Evolutionary conservation across 2,329 filamentous ascomycete genomes (phyloP).

Genomic region (Calonectria pauciramosa): DNA sequence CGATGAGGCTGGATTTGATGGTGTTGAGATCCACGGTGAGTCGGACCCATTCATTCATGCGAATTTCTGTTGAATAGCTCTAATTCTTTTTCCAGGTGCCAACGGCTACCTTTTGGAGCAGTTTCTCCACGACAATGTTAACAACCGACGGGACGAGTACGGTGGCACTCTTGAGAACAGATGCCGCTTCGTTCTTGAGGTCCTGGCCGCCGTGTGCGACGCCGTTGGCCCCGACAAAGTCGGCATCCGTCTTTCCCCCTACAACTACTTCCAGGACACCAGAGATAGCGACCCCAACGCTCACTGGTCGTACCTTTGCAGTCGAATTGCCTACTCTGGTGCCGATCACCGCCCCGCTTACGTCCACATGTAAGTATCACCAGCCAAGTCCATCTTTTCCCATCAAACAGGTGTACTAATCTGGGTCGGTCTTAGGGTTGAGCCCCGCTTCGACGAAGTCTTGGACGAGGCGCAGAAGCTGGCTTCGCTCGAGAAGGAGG

Average conservation of each 20-base stretch:
- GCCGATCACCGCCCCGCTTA: slow-evolving; percentile 53
- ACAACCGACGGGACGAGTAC: slow-evolving; percentile 36
- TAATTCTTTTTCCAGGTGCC: slow-evolving; percentile 23
- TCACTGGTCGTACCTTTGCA: slow-evolving; percentile 54
- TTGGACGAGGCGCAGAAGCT: slow-evolving; percentile 60
- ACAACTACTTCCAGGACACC: slow-evolving; percentile 51
- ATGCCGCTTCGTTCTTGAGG: slow-evolving; percentile 38
- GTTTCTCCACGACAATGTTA: slow-evolving; percentile 38
- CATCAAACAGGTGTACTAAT: not conserved
- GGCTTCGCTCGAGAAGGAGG: slow-evolving; percentile 47
- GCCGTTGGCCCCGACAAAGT: slow-evolving; percentile 39
- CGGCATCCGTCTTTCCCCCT: slow-evolving; percentile 40
- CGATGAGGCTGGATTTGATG: slow-evolving; percentile 73
- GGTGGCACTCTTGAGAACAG: slow-evolving; percentile 38
- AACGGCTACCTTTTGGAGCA: slow-evolving; percentile 40
- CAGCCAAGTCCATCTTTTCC: fast-evolving
- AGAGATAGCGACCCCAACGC: slow-evolving; percentile 48
- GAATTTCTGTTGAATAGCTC: not conserved
- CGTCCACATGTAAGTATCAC: slow-evolving; percentile 58
- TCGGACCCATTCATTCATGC: not conserved
- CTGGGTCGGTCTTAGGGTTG: slow-evolving; percentile 50
- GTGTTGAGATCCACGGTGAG: slow-evolving; percentile 70
- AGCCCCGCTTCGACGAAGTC: slow-evolving; percentile 62
- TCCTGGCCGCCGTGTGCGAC: slow-evolving; percentile 31
- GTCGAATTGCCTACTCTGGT: slow-evolving; percentile 51